phyloP scores from a whole-genome alignment of 495 filamentous ascomycete genomes.

The Trichoderma erinaceum region DNA sequence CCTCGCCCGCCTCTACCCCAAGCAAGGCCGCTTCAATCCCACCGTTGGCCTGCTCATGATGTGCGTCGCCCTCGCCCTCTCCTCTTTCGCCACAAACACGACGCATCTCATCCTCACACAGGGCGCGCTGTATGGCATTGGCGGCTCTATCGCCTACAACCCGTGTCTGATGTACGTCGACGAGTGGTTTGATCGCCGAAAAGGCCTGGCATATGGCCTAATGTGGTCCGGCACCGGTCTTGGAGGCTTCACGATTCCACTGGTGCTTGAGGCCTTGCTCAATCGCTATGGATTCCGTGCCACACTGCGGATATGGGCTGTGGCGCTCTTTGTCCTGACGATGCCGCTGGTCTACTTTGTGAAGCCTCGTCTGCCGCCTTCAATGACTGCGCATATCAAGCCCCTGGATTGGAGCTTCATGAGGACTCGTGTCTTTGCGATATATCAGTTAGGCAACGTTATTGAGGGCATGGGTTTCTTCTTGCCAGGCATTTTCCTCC shows the following conservation, averaged over 20 bases:
- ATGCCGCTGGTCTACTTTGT: conserved; percentile 53
- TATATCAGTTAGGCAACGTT: conserved; percentile 51
- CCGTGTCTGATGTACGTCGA: conserved; percentile 47
- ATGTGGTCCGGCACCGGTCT: conserved; percentile 44
- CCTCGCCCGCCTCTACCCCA: conserved; percentile 28
- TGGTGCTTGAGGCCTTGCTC: conserved; percentile 47
- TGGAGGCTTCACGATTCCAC: conserved; percentile 38
- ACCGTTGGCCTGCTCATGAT: conserved; percentile 36
- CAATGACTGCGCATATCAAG: conserved; percentile 28
- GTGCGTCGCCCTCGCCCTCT: conserved; percentile 35
- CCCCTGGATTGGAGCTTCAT: conserved; percentile 43
- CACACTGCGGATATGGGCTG: conserved; percentile 46
- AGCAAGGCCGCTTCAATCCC: conserved; percentile 28
- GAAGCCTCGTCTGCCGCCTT: conserved; percentile 50
- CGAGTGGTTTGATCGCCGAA: conserved; percentile 50
- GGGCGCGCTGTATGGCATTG: conserved; percentile 47
- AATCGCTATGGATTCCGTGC: conserved; percentile 47
- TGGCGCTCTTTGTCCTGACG: conserved; percentile 40
- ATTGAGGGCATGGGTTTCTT: conserved; percentile 61
- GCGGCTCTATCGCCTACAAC: conserved; percentile 42
- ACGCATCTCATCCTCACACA: conserved; percentile 47
- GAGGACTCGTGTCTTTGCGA: conserved; percentile 37
- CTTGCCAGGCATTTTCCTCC: conserved; percentile 60
- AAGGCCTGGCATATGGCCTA: conserved; percentile 51
- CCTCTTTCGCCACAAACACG: conserved; percentile 40